Base-by-base conservation (phyloP, 2,329 filamentous ascomycete species). In the Hypocrella siamensis region DNA sequence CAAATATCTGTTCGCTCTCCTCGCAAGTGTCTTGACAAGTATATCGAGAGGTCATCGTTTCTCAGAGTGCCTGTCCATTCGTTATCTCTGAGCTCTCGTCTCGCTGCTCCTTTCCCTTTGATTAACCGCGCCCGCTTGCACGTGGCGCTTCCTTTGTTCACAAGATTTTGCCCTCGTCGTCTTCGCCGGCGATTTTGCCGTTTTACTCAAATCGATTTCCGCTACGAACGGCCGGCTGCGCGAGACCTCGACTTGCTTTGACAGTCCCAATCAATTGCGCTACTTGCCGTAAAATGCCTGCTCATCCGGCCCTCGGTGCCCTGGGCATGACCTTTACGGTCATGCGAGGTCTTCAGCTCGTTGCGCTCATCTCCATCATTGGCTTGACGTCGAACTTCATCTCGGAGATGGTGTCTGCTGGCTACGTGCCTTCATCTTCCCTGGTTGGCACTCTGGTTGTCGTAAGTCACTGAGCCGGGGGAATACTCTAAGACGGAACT, bases 331-430 rank as follows among this genome's bases (percentile, higher is more conserved):
- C 79, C 43, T 93, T 92, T 60, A 74, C 81, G 36, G 61, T 74
- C 42, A 70, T 79, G 42, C 77, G 86, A 30, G 64, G 67, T 35
- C 64, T 86, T 42, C 76, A 92, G 51, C 65, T 72, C 37, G 57
- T 79, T 39, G 72, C 71, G 17, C 76, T 93, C 48, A 63, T 90
- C 35, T 63, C 75, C 36, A 74, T 90, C 42, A 78, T 93, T 41
- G 83, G 84, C 28, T 71, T 93, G 52, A 75, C 75, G 1, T 72
- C 79, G 46, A 84, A 86, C 54, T 92, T 93, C 55, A 76, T 93
- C 46, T 66, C 75, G 17, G 67, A 81, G 43, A 84, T 92, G 50
- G 71, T 83, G 28, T 59, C 63, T 27, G 68, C 64, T 16, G 67
- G 75, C 39, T 68, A 76, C 34, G 63, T 69, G 19, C 73, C 79